phyloP scores from a whole-genome alignment of 345 rosid species.

The Brassica carinata region DNA sequence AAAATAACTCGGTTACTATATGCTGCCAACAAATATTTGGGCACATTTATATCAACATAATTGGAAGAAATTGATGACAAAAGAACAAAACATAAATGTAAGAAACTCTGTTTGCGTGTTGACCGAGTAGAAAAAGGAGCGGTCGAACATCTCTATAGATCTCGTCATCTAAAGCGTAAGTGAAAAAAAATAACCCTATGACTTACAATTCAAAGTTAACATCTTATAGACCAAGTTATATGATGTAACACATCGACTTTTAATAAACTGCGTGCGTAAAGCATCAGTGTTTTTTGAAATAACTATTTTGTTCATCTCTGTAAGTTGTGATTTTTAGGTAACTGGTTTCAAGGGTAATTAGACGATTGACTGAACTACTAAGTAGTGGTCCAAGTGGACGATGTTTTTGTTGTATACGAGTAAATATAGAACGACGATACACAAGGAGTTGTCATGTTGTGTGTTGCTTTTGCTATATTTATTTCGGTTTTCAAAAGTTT shows the following conservation, averaged over 20 bases:
- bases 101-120: slow-evolving; percentile 19
- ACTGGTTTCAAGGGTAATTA: slow-evolving; percentile 18
- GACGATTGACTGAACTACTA: slow-evolving; percentile 4
- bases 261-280: slow-evolving; percentile 1
- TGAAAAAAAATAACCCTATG: not conserved
- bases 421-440: not conserved
- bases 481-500: not conserved
- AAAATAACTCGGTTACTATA: not conserved
- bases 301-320: slow-evolving; percentile 14
- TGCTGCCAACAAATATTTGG: not conserved
- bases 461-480: not conserved
- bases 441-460: not conserved
- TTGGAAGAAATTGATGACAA: slow-evolving; percentile 8
- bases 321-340: slow-evolving; percentile 11
- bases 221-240: slow-evolving; percentile 20
- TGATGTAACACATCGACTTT: slow-evolving; percentile 39
- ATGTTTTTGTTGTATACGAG: not conserved
- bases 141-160: slow-evolving; percentile 37
- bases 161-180: slow-evolving; percentile 29
- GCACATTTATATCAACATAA: not conserved
- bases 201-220: slow-evolving; percentile 24
- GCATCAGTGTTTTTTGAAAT: not conserved
- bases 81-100: slow-evolving; percentile 13
- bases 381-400: not conserved
- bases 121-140: slow-evolving; percentile 29